These are phyloP conservation scores for Alternaria sp. DNA, from an alignment of 2,329 filamentous ascomycete genomes.

Conservation along the genomic window DNA sequence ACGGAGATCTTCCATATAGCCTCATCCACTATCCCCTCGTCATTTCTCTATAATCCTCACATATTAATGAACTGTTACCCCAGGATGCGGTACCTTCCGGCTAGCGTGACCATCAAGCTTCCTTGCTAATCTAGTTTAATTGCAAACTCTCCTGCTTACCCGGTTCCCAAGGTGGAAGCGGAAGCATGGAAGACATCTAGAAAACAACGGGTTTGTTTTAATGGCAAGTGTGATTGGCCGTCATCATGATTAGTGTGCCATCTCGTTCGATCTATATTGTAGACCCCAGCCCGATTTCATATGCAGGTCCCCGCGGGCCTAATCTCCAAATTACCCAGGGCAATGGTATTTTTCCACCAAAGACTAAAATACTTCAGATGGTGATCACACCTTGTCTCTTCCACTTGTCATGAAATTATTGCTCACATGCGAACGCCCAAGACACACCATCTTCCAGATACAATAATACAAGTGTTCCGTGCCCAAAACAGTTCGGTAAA, in stretches of 20 bases:
- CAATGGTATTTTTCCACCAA: slow-evolving; percentile 12
- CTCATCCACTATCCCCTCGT: neutral
- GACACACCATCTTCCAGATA: neutral
- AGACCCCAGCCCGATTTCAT: slow-evolving; percentile 29
- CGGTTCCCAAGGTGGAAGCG: slow-evolving; percentile 10
- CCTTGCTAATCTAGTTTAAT: slow-evolving; percentile 16
- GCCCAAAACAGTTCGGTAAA: neutral
- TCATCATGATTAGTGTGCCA: neutral
- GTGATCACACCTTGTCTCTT: neutral
- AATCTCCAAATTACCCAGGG: slow-evolving; percentile 36
- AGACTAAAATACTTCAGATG: neutral
- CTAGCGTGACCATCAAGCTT: slow-evolving; percentile 16
- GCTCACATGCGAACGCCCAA: neutral
- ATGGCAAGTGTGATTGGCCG: slow-evolving; percentile 12
- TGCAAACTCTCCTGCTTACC: slow-evolving; percentile 10
- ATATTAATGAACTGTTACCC: slow-evolving; percentile 16
- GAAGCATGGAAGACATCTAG: slow-evolving; percentile 13
- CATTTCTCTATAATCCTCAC: neutral
- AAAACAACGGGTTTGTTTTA: neutral
- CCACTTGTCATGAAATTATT: neutral
- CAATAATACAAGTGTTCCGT: slow-evolving; percentile 11
- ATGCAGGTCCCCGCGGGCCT: slow-evolving; percentile 42
- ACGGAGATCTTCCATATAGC: slow-evolving; percentile 9
- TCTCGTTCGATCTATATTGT: slow-evolving; percentile 18
- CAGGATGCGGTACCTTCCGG: neutral